Percentiles rank a stretch among this genome's conserved stretches.
Conservation (phyloP, 306 rosid genomes). For the Quercus rubra region DNA sequence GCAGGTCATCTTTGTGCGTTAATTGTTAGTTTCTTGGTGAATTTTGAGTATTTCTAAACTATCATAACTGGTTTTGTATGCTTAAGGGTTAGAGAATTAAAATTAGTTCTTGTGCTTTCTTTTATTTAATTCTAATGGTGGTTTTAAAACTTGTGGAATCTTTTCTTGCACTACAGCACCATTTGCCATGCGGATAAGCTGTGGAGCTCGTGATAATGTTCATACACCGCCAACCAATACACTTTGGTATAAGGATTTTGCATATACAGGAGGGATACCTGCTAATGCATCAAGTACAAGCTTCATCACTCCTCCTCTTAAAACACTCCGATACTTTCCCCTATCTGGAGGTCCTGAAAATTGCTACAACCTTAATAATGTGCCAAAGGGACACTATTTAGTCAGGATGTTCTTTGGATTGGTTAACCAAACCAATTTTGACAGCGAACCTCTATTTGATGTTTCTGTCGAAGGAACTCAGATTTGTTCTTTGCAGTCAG, state of each 20-base stretch:
- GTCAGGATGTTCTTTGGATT: slow-evolving; percentile 83
- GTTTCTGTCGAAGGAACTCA: slow-evolving; percentile 89
- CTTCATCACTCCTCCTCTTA: slow-evolving; percentile 68
- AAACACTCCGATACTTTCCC: slow-evolving; percentile 79
- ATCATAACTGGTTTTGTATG: background rate
- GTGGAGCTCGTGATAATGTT: slow-evolving; percentile 76
- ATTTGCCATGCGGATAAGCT: slow-evolving; percentile 79
- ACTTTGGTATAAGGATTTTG: slow-evolving; percentile 81
- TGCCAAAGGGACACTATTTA: slow-evolving; percentile 81
- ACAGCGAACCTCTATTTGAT: slow-evolving; percentile 76
- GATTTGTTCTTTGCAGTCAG: slow-evolving; percentile 70
- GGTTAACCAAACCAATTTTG: slow-evolving; percentile 41
- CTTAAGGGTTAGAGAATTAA: background rate
- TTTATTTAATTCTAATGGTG: background rate
- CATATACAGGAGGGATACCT: slow-evolving; percentile 87
- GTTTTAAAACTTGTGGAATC: slow-evolving; percentile 12
- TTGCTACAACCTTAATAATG: slow-evolving; percentile 67
- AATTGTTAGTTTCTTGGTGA: background rate
- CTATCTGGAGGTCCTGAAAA: slow-evolving; percentile 80
- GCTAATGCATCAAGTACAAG: slow-evolving; percentile 65
- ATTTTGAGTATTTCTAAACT: background rate
- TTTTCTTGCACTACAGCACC: slow-evolving; percentile 52
- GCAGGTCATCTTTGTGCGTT: background rate
- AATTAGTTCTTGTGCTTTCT: background rate
- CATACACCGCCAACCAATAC: slow-evolving; percentile 72